Conservation (phyloP, 2,329 filamentous ascomycete genomes). For the Madurella mycetomatis region DNA sequence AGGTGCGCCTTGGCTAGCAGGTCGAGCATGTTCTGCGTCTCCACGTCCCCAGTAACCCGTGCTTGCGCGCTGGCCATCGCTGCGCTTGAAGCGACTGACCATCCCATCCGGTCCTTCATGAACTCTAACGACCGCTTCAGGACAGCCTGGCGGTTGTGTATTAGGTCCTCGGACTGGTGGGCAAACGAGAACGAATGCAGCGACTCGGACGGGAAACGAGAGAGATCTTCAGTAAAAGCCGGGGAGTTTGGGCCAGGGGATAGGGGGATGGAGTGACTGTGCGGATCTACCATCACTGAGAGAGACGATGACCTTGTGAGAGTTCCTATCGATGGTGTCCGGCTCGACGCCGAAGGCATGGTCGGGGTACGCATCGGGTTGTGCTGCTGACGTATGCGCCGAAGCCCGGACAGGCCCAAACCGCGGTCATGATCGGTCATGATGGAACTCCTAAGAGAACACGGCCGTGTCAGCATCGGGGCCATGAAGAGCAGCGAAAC, state of each 20-base stretch:
- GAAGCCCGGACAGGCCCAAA: constrained; percentile 77
- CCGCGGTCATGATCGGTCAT: constrained; percentile 85
- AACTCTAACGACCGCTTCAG: constrained; percentile 93
- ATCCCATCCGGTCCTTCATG: constrained; percentile 87
- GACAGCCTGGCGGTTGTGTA: constrained; percentile 89
- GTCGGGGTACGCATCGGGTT: constrained; percentile 58
- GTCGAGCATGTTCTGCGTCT: constrained; percentile 88
- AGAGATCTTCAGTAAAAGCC: constrained; percentile 79
- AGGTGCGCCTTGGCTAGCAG: constrained; percentile 77
- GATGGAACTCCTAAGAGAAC: constrained; percentile 64
- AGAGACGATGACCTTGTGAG: constrained; percentile 68
- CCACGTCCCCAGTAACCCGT: constrained; percentile 73
- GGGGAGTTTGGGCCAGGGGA: constrained; percentile 66
- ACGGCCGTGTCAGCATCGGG: constrained; percentile 21
- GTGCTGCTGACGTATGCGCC: constrained; percentile 87
- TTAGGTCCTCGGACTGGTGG: constrained; percentile 85
- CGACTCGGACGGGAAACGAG: constrained; percentile 90
- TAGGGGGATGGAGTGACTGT: constrained; percentile 43
- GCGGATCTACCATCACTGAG: constrained; percentile 57
- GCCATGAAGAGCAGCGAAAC: neutral
- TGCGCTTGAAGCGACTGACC: constrained; percentile 65
- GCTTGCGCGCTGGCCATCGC: constrained; percentile 81
- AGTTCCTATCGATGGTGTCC: constrained; percentile 50
- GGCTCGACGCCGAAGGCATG: constrained; percentile 57
- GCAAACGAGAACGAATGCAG: constrained; percentile 98